phyloP scores from a whole-genome alignment of 768 basidiomycete species.

The Mycena floridula region DNA sequence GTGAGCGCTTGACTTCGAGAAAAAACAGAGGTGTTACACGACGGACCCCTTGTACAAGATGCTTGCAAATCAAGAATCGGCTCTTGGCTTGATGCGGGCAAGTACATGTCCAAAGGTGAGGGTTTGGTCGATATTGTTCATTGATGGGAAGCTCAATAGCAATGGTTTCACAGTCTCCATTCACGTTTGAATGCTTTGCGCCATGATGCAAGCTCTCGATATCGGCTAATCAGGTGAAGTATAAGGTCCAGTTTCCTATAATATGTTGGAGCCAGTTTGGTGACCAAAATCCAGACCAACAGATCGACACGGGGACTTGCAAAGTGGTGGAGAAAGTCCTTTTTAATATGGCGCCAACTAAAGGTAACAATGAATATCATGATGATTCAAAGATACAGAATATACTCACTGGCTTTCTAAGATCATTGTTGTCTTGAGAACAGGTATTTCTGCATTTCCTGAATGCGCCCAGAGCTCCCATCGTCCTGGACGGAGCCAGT shows the following conservation, averaged over 20 bases:
- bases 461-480: constrained; percentile 18
- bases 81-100: constrained; percentile 14
- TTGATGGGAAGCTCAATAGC: background rate
- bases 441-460: constrained; percentile 4
- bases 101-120: constrained; percentile 13
- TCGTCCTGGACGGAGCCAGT: constrained; percentile 13
- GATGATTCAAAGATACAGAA: constrained; percentile 7
- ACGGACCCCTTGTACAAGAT: constrained; percentile 15
- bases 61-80: constrained; percentile 14
- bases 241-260: constrained; percentile 1
- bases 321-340: constrained; percentile 27
- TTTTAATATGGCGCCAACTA: constrained; percentile 14
- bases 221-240: constrained; percentile 13
- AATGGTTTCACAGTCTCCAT: constrained; percentile 2
- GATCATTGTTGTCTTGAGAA: constrained; percentile 16
- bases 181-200: constrained; percentile 16
- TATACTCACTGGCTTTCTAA: constrained; percentile 17
- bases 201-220: constrained; percentile 17
- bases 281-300: constrained; percentile 11
- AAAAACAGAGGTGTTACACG: background rate
- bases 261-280: constrained; percentile 6
- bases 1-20: background rate
- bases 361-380: constrained; percentile 9
- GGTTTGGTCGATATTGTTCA: background rate
- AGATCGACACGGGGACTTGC: constrained; percentile 22